Percentiles rank a stretch among this genome's conserved stretches.
Conservation (phyloP, 441 rosid species). For the Sinapis alba region DNA sequence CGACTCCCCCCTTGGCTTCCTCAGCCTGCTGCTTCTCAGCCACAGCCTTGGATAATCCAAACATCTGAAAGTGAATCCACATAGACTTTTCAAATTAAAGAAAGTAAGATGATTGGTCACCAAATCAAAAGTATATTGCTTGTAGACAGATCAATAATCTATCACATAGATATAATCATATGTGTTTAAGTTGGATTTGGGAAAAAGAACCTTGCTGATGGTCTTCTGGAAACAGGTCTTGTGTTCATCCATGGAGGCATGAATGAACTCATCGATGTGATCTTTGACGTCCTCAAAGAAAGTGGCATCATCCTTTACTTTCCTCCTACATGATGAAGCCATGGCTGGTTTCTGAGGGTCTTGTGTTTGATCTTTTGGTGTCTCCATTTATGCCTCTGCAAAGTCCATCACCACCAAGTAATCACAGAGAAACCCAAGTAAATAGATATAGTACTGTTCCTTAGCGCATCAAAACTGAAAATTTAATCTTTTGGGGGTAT, state of each 20-base stretch:
- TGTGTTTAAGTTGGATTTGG: no score
- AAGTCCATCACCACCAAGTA: not conserved
- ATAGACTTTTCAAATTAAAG: not conserved
- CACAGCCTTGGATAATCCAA: not conserved
- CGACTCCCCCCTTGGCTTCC: not conserved
- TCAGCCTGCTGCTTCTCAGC: not conserved
- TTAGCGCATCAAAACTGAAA: no score
- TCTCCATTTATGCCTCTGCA: constrained; percentile 43
- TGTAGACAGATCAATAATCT: no score
- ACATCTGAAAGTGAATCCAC: not conserved
- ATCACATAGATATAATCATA: no score
- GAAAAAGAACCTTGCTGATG: constrained; percentile 67
- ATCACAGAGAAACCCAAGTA: not conserved
- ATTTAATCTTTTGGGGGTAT: no score
- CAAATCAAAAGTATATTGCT: not conserved
- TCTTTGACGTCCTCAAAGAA: constrained; percentile 78
- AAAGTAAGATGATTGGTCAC: no score
- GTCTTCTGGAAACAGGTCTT: constrained; percentile 81
- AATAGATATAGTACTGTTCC: no score
- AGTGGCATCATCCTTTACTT: constrained; percentile 69
- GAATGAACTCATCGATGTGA: constrained; percentile 83
- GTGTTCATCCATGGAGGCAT: constrained; percentile 91
- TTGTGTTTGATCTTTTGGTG: constrained; percentile 32
- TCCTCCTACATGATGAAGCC: constrained; percentile 75
- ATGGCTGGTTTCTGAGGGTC: constrained; percentile 39